Percentiles rank a stretch among this genome's conserved stretches.
These are phyloP conservation scores for Podila horticola DNA, from an alignment of 192 early-diverging fungal genomes.

Conservation along the genomic window DNA sequence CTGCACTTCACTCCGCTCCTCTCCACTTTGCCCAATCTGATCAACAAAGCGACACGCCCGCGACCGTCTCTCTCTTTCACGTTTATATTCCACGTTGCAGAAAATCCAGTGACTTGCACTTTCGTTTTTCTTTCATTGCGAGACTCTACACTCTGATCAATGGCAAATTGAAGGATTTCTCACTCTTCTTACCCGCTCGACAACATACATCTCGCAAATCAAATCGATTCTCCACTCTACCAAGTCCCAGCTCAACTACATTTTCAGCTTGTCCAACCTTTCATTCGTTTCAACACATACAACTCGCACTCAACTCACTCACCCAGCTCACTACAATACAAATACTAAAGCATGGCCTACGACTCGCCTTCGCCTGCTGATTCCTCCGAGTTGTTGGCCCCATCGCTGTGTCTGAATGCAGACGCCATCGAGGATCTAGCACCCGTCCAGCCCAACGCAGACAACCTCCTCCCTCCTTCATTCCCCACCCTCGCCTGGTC, in stretches of 20 bases:
- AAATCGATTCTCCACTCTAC: background rate
- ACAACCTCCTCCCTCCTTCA: constrained; percentile 29
- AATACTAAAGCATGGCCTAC: constrained; percentile 38
- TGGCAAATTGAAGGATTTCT: too few species aligned
- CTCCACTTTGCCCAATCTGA: too few species aligned
- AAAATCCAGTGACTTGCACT: too few species aligned
- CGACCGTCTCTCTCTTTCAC: too few species aligned
- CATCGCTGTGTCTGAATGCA: constrained; percentile 45
- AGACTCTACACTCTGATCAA: too few species aligned
- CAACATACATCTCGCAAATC: background rate
- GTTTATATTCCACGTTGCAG: too few species aligned
- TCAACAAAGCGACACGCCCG: too few species aligned
- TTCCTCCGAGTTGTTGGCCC: constrained; percentile 44
- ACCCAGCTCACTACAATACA: background rate
- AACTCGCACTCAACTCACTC: background rate
- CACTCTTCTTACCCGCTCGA: background rate
- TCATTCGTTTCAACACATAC: background rate
- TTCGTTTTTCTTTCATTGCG: too few species aligned
- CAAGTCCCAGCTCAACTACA: background rate
- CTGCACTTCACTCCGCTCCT: too few species aligned
- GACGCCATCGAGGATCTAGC: constrained; percentile 51
- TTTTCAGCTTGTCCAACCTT: background rate
- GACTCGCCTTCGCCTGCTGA: constrained; percentile 49
- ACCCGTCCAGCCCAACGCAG: constrained; percentile 31
- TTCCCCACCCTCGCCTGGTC: constrained; percentile 45